Base-by-base conservation (phyloP, 345 rosid genomes). In the Aquilaria yunnanensis region DNA sequence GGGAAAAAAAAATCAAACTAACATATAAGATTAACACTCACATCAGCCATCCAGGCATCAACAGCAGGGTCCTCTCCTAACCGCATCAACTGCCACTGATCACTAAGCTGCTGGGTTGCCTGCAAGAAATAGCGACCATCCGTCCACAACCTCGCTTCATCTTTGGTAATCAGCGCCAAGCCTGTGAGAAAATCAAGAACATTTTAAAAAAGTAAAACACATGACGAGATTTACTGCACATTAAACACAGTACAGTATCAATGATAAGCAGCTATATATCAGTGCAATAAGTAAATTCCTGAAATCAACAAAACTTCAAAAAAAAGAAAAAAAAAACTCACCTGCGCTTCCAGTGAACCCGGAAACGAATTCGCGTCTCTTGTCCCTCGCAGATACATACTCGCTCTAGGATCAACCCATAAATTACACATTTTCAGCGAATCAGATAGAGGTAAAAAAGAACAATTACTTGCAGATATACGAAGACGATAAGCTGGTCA, bases 331-430 rank as follows among this genome's bases (percentile, higher is more conserved):
- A n/a, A 0, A 14, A 64, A 67, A 72, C 72, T 31, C 12, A 88
- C 99, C 97, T 54, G 97, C 96, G 70, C 96, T 94, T 57, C 97
- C 96, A 14, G 74, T 85, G 87, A 94, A 94, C 59, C 92, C 96
- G 57, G 97, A 94, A 43, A 90, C 90, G 70, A 90, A 94, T 70
- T 77, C 84, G 43, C 96, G 96, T 57, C 99, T 80, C 68, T 85
- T 85, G 69, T 90, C 99, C 56, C 96, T 63, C 1, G 79, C 83
- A 52, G 97, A 85, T 46, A 94, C 97, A 69, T 90, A 94, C 79
- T 94, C 96, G 52, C 99, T 94, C 99, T 94, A 65, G 57, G 46
- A 61, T 8, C 10, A 13, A 58, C 6, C 32, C 4, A 14, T 6
- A 58, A 6, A 29, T 10, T 30, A 57, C 6, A 33, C 14, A 53